Conservation (phyloP, 1,284 basidiomycete genomes). For the Flammula alnicola region DNA sequence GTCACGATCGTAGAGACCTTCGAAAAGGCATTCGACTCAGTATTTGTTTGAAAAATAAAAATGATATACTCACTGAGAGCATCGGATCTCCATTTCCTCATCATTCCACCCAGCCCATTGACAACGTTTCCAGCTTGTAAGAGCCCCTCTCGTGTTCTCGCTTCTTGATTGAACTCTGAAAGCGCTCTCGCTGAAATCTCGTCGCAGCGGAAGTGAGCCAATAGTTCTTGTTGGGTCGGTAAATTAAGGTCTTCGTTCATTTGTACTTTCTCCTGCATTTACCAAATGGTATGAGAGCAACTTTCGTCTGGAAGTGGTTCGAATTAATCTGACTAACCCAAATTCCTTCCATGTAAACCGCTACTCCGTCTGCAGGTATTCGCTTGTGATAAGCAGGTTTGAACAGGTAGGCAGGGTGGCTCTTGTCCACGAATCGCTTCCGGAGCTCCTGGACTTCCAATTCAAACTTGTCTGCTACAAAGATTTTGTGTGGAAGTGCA, state of each 20-base stretch:
- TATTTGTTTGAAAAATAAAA: conserved; percentile 5
- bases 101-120: conserved; percentile 83
- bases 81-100: conserved; percentile 78
- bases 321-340: conserved; percentile 71
- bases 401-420: conserved; percentile 81
- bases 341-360: conserved; percentile 96
- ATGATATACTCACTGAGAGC: conserved; percentile 67
- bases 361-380: conserved; percentile 96
- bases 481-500: conserved; percentile 91
- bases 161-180: conserved; percentile 79
- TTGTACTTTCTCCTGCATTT: conserved; percentile 93
- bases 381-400: conserved; percentile 95
- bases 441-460: conserved; percentile 75
- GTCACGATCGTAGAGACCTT: conserved; percentile 91
- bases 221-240: conserved; percentile 96
- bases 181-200: conserved; percentile 90
- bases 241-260: conserved; percentile 98
- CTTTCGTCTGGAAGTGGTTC: not conserved
- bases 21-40: conserved; percentile 9
- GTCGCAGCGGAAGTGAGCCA: conserved; percentile 99
- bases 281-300: not conserved
- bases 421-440: conserved; percentile 78
- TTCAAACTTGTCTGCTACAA: conserved; percentile 91
- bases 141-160: conserved; percentile 82
- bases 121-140: conserved; percentile 89